Base-by-base conservation (phyloP, 2,329 filamentous ascomycete species). In the Alternaria brassicicola region DNA sequence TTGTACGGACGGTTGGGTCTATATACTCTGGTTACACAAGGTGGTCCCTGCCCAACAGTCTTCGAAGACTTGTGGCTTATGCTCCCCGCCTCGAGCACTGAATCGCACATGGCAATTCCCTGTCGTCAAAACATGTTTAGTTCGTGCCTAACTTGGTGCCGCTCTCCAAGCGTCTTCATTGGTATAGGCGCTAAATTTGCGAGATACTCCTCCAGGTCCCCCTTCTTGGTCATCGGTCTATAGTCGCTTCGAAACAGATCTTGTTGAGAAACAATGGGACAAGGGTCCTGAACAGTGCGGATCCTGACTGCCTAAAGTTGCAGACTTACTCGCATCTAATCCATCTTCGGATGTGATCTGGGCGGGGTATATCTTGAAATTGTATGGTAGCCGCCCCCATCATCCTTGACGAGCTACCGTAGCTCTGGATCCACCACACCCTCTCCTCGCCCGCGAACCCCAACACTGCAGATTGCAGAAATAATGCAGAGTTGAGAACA, bases 31-130 rank as follows among this genome's bases (percentile, higher is more conserved):
- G 51, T 59, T 59, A 62, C 62, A 57, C 57, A 45, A 48, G 35
- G 50, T 50, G 45, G 52, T 26, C 28, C 31, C 31, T 50, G 51
- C 59, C 63, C 64, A 63, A 69, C 68, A 69, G 62, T 68, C 63
- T 63, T 70, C 62, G 68, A 70, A 47, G 25, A 52, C 58, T 42
- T 38, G 52, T 63, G 47, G 50, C 38, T 42, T 46, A 58, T 47
- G 43, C 52, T 52, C 54, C 45, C 42, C 42, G 53, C 53, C 52
- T 48, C 59, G 50, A 64, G 55, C 61, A 57, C 54, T 48, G 45
- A 52, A 48, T 47, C 19, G 30, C 33, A 33, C 3, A 47, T 21
- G 3, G 31, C 43, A 21, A 21, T 55, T 46, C 46, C 55, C 39
- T 57, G 51, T 54, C 56, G 54, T 53, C 47, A 52, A 54, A 52